These are phyloP conservation scores for Sextonia rubra DNA, from an alignment of 164 flowering plant genomes.

Conservation along the genomic window DNA sequence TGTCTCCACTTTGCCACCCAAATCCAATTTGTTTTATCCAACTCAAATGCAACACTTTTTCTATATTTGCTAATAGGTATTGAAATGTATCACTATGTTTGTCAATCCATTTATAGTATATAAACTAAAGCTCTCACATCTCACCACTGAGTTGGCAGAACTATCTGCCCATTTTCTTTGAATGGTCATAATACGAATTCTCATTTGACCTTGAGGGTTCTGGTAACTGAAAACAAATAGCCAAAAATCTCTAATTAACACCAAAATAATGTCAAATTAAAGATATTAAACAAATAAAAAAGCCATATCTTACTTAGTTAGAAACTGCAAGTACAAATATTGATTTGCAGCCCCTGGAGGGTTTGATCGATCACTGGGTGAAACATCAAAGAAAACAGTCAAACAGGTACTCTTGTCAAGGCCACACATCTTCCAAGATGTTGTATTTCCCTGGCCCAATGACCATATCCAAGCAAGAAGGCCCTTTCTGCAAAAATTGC, in stretches of 20 bases:
- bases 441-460: slow-evolving; percentile 94
- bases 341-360: slow-evolving; percentile 55
- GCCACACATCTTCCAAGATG: slow-evolving; percentile 96
- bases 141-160: slow-evolving; percentile 73
- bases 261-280: not conserved
- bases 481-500: slow-evolving; percentile 77
- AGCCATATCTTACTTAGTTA: slow-evolving; percentile 52
- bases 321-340: slow-evolving; percentile 74
- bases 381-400: slow-evolving; percentile 83
- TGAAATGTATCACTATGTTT: too few species aligned
- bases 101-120: too few species aligned
- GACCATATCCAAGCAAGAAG: slow-evolving; percentile 71
- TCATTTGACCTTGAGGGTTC: slow-evolving; percentile 63
- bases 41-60: too few species aligned
- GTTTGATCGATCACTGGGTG: slow-evolving; percentile 66
- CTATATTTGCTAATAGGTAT: too few species aligned
- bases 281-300: not conserved
- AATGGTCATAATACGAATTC: slow-evolving; percentile 78
- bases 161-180: slow-evolving; percentile 78
- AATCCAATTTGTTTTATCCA: too few species aligned
- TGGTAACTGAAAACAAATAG: slow-evolving; percentile 62
- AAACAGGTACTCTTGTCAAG: slow-evolving; percentile 86
- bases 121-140: not conserved
- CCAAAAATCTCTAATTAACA: slow-evolving; percentile 1
- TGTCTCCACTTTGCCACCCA: too few species aligned